Conservation (phyloP, 1,139 yeast genomes). For the Yamadazyma songkhlaensis region DNA sequence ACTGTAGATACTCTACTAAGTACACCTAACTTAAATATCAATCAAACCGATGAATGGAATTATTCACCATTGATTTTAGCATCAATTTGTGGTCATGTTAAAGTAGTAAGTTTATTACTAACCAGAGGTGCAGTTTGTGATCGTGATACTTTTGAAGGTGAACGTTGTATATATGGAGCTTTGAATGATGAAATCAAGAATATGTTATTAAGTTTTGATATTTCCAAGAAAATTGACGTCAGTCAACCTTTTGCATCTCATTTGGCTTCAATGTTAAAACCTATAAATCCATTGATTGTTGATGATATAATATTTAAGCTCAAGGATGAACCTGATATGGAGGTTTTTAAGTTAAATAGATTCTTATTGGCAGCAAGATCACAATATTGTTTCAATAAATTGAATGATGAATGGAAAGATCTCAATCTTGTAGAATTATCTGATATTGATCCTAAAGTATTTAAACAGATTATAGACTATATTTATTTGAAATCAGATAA, state of each 20-base stretch:
- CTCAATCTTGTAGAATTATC: conserved; percentile 20
- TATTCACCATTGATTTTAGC: conserved; percentile 73
- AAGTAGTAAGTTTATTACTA: conserved; percentile 56
- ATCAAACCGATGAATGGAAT: conserved; percentile 69
- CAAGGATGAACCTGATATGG: conserved; percentile 15
- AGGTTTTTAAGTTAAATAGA: conserved; percentile 30
- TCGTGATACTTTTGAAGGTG: conserved; percentile 78
- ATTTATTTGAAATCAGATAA: conserved; percentile 45
- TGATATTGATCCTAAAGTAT: conserved; percentile 12
- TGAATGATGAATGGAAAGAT: conserved; percentile 24
- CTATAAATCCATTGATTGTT: conserved; percentile 23
- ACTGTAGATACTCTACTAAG: conserved; percentile 54
- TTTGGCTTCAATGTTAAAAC: conserved; percentile 48
- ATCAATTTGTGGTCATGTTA: conserved; percentile 70
- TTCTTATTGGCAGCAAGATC: conserved; percentile 42
- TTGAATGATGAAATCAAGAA: conserved; percentile 63
- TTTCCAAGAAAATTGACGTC: conserved; percentile 65
- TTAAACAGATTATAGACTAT: conserved; percentile 43
- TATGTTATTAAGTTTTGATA: conserved; percentile 57
- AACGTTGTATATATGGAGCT: conserved; percentile 77
- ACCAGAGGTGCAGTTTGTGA: conserved; percentile 72
- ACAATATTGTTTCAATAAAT: conserved; percentile 22
- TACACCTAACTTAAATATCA: conserved; percentile 54
- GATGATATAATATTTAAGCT: conserved; percentile 36
- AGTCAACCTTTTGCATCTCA: conserved; percentile 77